Evolutionary conservation across 1,139 yeast species (phyloP), one percentile per base, ranked within the genome.

Genomic region (Scheffersomyces lignicola): DNA sequence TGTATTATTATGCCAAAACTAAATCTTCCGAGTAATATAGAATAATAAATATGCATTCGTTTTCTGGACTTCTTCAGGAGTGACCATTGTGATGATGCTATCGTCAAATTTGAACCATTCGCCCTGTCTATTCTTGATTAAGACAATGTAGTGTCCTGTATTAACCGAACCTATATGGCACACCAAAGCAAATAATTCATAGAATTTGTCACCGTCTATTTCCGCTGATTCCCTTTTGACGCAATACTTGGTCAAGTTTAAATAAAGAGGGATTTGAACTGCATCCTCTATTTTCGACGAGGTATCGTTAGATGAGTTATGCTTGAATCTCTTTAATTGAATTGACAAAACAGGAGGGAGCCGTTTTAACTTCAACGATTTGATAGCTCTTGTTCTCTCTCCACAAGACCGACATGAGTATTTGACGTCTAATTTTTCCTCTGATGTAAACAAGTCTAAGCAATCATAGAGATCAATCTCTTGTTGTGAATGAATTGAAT

Each of bases 61-160:
- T 33, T 71, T 64, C 37, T 78, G 63, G 10, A 89, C 96, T 39
- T 81, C 82, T 33, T 78, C 73, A 40, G 74, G 79, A 5, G 79
- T 56, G 12, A 88, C 73, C 37, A 78, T 58, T 1, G 90, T 77
- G n/a, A 92, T 85, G 50, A 83, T 79, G 17, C 94, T 81, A 60
- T 92, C 98, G 55, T 92, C 96, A 57, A 89, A 90, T 56, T 79
- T 82, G 54, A 83, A 83, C 98, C 98, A 92, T 51, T 73, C 63
- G 12, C 90, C 89, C 31, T 76, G 74, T 13, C 78, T 69, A 44
- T 74, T 78, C 54, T 89, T 90, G 43, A 86, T 74, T 48, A 83
- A 75, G 15, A 94, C 85, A 12, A 90, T 76, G 56, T 92, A 92
- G 60, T 92, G 98, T 9, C 98, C 98, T 1, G 97, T 92, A 54